Conservation (phyloP, 768 basidiomycete genomes). For the Gyrodon lividus region DNA sequence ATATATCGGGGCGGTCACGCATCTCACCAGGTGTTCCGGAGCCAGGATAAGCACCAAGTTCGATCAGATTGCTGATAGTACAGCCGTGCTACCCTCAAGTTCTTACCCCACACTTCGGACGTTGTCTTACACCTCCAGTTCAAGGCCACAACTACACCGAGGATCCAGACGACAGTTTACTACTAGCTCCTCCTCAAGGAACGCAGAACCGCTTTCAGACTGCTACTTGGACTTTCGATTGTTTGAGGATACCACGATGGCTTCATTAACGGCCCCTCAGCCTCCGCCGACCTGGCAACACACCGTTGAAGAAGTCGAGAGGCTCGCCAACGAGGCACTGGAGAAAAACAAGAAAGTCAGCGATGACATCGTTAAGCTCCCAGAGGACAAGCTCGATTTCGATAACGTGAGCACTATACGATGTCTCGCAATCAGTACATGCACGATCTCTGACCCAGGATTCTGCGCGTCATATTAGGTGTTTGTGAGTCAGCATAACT, state of each 20-base stretch:
- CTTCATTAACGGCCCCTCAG: slow-evolving; percentile 63
- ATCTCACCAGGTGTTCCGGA: background rate
- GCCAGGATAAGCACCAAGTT: background rate
- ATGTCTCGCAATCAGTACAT: background rate
- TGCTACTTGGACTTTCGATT: background rate
- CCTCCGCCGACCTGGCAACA: slow-evolving; percentile 66
- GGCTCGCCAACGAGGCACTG: slow-evolving; percentile 58
- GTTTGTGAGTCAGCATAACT: slow-evolving; percentile 53
- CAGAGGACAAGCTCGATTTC: slow-evolving; percentile 58
- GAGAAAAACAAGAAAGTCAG: slow-evolving; percentile 50
- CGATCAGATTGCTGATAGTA: background rate
- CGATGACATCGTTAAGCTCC: slow-evolving; percentile 60
- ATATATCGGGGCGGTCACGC: background rate
- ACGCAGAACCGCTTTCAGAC: slow-evolving; percentile 1
- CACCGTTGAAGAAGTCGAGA: slow-evolving; percentile 55
- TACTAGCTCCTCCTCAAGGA: background rate
- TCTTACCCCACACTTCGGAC: background rate
- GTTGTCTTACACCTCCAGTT: background rate
- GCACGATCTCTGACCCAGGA: background rate
- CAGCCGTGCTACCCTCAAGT: background rate
- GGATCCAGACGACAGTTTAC: background rate
- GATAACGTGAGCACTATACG: slow-evolving; percentile 50
- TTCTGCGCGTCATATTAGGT: slow-evolving; percentile 44
- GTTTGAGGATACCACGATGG: slow-evolving; percentile 31
- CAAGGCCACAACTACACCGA: background rate